These are phyloP conservation scores for Geotrichum aggregatum DNA, from an alignment of 1,139 yeast genomes.

Conservation along the genomic window DNA sequence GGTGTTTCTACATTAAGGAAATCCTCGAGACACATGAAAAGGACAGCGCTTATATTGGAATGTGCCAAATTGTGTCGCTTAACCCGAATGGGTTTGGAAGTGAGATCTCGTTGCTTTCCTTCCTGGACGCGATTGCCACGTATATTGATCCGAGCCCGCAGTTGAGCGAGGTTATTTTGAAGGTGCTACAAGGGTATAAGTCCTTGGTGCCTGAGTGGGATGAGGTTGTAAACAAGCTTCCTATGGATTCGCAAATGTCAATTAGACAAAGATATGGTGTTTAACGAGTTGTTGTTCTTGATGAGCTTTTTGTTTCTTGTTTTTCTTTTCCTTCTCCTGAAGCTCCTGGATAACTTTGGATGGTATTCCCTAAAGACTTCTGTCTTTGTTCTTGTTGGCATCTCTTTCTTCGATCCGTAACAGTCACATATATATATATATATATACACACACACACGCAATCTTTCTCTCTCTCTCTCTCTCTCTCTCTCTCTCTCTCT, in stretches of 20 bases:
- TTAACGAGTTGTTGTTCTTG: not conserved
- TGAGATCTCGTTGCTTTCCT: constrained; percentile 49
- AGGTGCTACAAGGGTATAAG: constrained; percentile 40
- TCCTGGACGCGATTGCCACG: constrained; percentile 61
- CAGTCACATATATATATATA: too few relatives aligned
- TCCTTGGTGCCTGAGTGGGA: constrained; percentile 35
- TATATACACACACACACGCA: too few relatives aligned
- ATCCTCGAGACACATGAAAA: constrained; percentile 76
- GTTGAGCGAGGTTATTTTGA: constrained; percentile 34
- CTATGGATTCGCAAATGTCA: constrained; percentile 3
- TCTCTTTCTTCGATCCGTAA: too few relatives aligned
- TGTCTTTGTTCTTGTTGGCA: too few relatives aligned
- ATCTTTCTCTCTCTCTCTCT: too few relatives aligned
- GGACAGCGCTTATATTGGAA: constrained; percentile 73
- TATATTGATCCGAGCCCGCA: constrained; percentile 46
- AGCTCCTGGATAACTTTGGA: too few relatives aligned
- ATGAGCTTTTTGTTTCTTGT: not conserved
- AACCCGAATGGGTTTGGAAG: constrained; percentile 66
- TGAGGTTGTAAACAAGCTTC: constrained; percentile 19
- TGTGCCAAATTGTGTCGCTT: constrained; percentile 56
- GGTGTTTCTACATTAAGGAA: constrained; percentile 65
- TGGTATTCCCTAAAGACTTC: too few relatives aligned
- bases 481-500: too few relatives aligned
- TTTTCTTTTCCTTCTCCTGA: not conserved
- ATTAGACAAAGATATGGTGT: constrained; percentile 13